Evolutionary conservation across 495 filamentous ascomycete species (phyloP).

Genomic region (Beverwykella pulmonaria): DNA sequence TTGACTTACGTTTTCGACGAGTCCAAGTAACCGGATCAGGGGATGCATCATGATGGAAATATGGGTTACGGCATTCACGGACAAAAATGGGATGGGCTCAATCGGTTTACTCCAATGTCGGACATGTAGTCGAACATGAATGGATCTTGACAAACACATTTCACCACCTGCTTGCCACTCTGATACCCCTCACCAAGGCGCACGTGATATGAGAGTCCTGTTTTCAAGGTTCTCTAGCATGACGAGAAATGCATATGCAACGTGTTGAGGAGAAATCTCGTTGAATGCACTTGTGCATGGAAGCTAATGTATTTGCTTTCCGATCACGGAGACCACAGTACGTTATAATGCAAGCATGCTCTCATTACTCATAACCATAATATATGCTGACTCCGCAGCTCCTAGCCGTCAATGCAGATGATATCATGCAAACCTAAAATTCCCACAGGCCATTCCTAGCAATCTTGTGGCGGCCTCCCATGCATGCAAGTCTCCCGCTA

Average conservation of each 20-base stretch:
- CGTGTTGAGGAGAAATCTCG: too few relatives aligned
- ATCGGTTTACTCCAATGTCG: conserved; percentile 17
- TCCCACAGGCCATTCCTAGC: not conserved
- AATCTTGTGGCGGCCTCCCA: not conserved
- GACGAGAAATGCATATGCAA: too few relatives aligned
- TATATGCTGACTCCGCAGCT: not conserved
- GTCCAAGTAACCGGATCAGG: conserved; percentile 54
- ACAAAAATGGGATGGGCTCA: conserved; percentile 10
- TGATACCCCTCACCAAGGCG: not conserved
- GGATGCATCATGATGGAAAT: conserved; percentile 1
- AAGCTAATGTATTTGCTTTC: not conserved
- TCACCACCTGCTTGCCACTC: not conserved
- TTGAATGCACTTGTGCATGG: too few relatives aligned
- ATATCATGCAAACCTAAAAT: not conserved
- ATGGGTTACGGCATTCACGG: conserved; percentile 13
- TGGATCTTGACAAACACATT: conserved; percentile 3
- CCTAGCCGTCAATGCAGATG: conserved; percentile 2
- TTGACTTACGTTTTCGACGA: conserved; percentile 99
- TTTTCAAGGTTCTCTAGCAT: not conserved
- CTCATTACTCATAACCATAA: not conserved
- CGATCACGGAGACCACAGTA: not conserved
- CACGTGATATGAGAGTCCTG: not conserved
- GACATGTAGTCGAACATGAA: conserved; percentile 9
- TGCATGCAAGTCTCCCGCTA: not conserved
- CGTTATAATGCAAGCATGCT: not conserved